Evolutionary conservation across 2,329 filamentous ascomycete species (phyloP).

Genomic region (Setomelanomma holmii): DNA sequence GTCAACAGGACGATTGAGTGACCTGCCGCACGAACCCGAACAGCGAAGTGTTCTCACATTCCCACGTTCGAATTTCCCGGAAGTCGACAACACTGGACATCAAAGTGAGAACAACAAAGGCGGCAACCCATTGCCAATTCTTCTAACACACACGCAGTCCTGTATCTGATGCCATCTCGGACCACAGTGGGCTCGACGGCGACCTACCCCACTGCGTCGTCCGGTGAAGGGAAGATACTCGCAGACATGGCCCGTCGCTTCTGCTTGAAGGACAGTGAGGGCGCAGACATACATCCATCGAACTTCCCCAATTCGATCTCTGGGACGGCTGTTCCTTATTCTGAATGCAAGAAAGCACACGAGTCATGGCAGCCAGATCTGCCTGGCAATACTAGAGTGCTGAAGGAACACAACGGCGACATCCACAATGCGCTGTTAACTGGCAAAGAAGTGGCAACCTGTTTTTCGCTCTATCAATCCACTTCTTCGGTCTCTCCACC

Average conservation of each 20-base stretch:
- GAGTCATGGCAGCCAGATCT: conserved; percentile 36
- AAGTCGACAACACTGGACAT: conserved; percentile 4
- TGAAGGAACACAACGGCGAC: too few species aligned
- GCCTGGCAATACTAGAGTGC: too few species aligned
- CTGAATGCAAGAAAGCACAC: conserved; percentile 23
- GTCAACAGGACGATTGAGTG: too few species aligned
- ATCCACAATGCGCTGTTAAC: too few species aligned
- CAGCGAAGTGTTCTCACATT: conserved; percentile 13
- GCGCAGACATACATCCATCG: conserved; percentile 15
- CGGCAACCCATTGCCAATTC: conserved; percentile 17
- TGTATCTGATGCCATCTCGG: conserved; percentile 4
- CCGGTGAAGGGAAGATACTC: conserved; percentile 24
- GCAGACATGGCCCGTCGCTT: conserved; percentile 40
- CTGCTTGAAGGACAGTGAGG: conserved; percentile 18
- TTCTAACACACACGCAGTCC: conserved; percentile 20
- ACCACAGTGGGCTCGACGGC: conserved; percentile 4
- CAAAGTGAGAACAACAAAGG: not conserved
- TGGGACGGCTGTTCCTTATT: conserved; percentile 30
- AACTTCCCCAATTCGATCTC: conserved; percentile 22
- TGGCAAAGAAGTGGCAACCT: too few species aligned
- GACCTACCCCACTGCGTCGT: not conserved
- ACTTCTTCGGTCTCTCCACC: too few species aligned
- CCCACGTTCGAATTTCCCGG: conserved; percentile 35
- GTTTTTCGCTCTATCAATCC: too few species aligned
- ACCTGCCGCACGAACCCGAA: too few species aligned